These are phyloP conservation scores for Sarocladium oryzae DNA, from an alignment of 2,329 filamentous ascomycete genomes.

Conservation along the genomic window DNA sequence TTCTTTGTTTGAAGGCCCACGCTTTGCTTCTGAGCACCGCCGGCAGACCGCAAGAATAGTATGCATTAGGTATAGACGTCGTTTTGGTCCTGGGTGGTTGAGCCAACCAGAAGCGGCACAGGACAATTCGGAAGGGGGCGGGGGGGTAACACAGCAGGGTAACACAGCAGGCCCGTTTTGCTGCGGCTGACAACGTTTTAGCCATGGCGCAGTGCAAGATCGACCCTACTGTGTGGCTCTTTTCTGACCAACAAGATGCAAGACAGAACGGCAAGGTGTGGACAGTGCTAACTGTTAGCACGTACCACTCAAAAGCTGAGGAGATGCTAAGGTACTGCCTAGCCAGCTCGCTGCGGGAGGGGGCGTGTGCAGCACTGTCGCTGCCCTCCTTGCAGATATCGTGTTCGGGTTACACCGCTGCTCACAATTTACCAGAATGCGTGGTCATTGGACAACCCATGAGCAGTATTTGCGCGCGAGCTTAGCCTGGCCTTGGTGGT, in stretches of 20 bases:
- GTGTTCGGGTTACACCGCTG: neutral
- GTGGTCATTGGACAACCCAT: neutral
- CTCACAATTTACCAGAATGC: neutral
- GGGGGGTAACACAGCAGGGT: too few species aligned
- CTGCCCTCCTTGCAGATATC: neutral
- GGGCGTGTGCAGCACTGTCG: neutral
- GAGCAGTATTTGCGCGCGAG: neutral
- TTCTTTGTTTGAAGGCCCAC: too few species aligned
- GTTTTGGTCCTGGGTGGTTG: neutral
- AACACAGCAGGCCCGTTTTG: too few species aligned
- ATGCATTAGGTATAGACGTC: conserved; percentile 3
- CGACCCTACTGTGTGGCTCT: neutral
- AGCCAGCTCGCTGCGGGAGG: too few species aligned
- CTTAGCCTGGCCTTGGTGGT: too few species aligned
- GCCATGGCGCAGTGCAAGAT: neutral
- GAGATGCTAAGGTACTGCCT: too few species aligned
- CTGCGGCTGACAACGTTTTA: neutral
- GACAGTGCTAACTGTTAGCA: too few species aligned
- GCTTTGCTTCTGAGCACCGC: too few species aligned
- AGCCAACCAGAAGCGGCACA: neutral
- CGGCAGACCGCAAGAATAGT: neutral
- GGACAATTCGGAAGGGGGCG: neutral
- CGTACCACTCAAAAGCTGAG: too few species aligned
- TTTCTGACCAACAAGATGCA: conserved; percentile 5
- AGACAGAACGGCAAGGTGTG: neutral